Base-by-base conservation (phyloP, 352 stramenopile species). In the Thraustochytrium striatum region DNA sequence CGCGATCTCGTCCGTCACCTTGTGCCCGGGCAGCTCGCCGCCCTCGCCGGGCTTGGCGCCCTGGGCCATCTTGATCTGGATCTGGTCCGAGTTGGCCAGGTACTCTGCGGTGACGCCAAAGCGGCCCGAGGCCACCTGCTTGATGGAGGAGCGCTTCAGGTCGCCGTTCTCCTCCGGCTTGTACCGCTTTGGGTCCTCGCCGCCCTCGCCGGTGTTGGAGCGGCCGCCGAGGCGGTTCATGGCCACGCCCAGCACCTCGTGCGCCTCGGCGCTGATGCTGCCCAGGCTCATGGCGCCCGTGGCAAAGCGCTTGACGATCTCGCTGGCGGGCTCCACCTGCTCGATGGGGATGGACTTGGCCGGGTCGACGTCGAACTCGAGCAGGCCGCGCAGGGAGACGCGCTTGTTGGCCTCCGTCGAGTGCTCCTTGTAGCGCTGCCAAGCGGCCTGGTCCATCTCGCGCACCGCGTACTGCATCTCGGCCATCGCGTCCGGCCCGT, bases 41-140 rank as follows among this genome's bases (percentile, higher is more conserved):
- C 94, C 94, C 87, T 98, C 94, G 79, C 94, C 94, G 52, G 94
- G 94, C 85, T 98, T 98, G 19, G 93, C 93, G 65, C 94, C 94
- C 86, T 98, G 94, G 0, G 94, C 94, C 93, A 98, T 98, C 87
- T 98, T 98, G 85, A 98, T 98, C 87, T 98, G 93, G 47, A 98
- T 94, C 86, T 98, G 92, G 81, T 98, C 93, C 43, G 92, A 94
- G 79, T 98, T 97, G 5, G 93, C 94, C 32, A 98, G 86, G 83
- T 98, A 98, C 83, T 98, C 91, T 70, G 95, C 96, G 11, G 94
- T 98, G 25, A 98, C 94, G 79, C 94, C 94, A 82, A 98, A 98
- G 78, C 94, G 87, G 61, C 93, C 94, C 13, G 91, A 97, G 50
- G 94, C 94, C 52, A 98, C 91, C 83, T 96, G 91, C 83, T 98